Evolutionary conservation across 2,329 filamentous ascomycete genomes (phyloP).

Genomic region (Neoscytalidium dimidiatum): DNA sequence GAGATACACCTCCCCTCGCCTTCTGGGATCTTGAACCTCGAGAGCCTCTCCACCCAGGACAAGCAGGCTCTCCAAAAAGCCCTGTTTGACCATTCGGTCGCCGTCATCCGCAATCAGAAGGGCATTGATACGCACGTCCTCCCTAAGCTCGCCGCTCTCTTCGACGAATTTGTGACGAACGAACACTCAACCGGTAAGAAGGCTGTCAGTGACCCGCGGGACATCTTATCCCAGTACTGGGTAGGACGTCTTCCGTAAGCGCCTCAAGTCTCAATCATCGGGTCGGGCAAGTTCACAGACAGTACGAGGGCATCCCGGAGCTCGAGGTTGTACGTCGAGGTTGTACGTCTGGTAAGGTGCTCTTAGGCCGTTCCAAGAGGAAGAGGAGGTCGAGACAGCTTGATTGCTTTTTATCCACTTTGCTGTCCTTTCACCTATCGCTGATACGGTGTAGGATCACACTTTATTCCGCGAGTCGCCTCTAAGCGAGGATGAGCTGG

Average conservation of each 20-base stretch:
- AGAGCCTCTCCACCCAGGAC: constrained; percentile 20
- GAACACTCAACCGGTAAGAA: constrained; percentile 26
- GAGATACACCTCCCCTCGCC: constrained; percentile 21
- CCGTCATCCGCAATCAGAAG: constrained; percentile 24
- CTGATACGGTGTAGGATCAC: constrained; percentile 21
- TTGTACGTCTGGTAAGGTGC: not conserved
- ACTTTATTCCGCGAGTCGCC: constrained; percentile 34
- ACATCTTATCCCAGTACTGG: constrained; percentile 20
- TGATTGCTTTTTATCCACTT: too few relatives aligned
- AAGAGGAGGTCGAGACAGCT: too few relatives aligned
- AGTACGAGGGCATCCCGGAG: constrained; percentile 24
- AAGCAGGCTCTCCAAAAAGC: constrained; percentile 20
- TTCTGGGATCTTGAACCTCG: constrained; percentile 17
- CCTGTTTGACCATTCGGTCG: constrained; percentile 25
- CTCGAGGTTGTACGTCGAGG: constrained; percentile 25
- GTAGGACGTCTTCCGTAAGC: constrained; percentile 22
- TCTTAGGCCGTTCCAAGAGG: too few relatives aligned
- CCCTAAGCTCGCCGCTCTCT: constrained; percentile 22
- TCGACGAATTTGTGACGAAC: constrained; percentile 23
- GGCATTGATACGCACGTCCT: constrained; percentile 23
- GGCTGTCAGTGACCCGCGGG: constrained; percentile 22
- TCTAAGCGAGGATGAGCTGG: constrained; percentile 22
- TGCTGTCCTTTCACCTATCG: too few relatives aligned
- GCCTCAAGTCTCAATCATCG: constrained; percentile 26
- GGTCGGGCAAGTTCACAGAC: constrained; percentile 23